Evolutionary conservation across 176 grass and related monocot genomes (phyloP).

Genomic region (Avena eriantha): DNA sequence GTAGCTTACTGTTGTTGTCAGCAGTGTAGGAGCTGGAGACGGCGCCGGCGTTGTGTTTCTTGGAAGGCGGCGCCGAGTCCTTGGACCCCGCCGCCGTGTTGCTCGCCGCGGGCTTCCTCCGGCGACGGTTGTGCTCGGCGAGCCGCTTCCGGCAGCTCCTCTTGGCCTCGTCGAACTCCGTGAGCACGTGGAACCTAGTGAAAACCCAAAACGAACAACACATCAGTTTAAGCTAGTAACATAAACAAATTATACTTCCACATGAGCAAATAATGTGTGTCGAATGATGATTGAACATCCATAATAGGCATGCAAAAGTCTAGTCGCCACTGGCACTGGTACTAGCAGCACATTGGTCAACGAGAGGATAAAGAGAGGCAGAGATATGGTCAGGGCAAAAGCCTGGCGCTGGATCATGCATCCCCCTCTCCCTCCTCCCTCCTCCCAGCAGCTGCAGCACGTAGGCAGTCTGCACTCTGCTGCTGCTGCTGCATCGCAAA

Average conservation of each 20-base stretch:
- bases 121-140: conserved; percentile 84
- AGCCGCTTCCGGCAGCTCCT: conserved; percentile 80
- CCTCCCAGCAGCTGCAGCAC: not conserved
- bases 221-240: not conserved
- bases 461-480: not conserved
- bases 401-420: conserved; percentile 34
- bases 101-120: conserved; percentile 63
- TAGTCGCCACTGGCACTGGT: not conserved
- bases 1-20: conserved; percentile 46
- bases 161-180: conserved; percentile 78
- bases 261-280: not conserved
- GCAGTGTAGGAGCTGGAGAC: conserved; percentile 38
- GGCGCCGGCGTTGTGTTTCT: conserved; percentile 45
- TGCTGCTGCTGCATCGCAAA: not conserved
- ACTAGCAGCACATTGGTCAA: conserved; percentile 23
- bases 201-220: not conserved
- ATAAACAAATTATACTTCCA: not conserved
- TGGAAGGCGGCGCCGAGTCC: conserved; percentile 38
- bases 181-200: conserved; percentile 70
- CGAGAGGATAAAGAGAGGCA: not conserved
- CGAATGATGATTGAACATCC: not conserved
- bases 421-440: not conserved
- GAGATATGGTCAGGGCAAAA: conserved; percentile 47
- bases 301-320: conserved; percentile 2
- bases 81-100: not conserved